phyloP scores from a whole-genome alignment of 2,329 filamentous ascomycete species.

The Sclerotinia trifoliorum region DNA sequence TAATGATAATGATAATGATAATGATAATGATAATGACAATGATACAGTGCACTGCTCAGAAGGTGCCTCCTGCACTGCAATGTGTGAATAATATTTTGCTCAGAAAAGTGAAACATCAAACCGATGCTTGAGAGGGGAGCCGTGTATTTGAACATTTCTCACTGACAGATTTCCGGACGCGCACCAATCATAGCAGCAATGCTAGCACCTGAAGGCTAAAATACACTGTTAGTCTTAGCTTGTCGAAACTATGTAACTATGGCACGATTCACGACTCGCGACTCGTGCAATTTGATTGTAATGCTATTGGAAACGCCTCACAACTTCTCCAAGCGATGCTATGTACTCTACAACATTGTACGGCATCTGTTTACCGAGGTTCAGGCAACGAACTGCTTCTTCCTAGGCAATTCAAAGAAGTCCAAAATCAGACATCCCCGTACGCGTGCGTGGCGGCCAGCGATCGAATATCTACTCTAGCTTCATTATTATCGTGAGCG shows the following conservation, averaged over 20 bases:
- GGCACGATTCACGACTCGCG: slow-evolving; percentile 1
- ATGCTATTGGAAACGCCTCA: background rate
- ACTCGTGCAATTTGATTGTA: background rate
- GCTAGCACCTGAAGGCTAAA: background rate
- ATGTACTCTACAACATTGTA: background rate
- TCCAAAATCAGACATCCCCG: slow-evolving; percentile 10
- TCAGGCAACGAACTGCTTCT: slow-evolving; percentile 4
- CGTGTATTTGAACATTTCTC: background rate
- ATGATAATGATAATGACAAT: background rate
- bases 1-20: background rate
- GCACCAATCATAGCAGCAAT: background rate
- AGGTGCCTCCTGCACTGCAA: background rate
- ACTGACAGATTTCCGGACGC: background rate
- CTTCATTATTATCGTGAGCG: background rate
- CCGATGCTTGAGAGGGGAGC: background rate
- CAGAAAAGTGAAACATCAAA: background rate
- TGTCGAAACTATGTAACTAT: background rate
- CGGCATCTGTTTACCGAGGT: slow-evolving; percentile 12
- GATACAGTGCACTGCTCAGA: background rate
- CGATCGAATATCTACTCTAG: slow-evolving; percentile 16
- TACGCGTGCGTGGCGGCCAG: slow-evolving; percentile 19
- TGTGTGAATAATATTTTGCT: background rate
- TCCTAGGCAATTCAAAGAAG: background rate
- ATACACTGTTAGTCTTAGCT: background rate
- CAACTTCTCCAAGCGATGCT: background rate